These are phyloP conservation scores for Posidonia australis DNA, from an alignment of 106 monocot species.

Conservation along the genomic window DNA sequence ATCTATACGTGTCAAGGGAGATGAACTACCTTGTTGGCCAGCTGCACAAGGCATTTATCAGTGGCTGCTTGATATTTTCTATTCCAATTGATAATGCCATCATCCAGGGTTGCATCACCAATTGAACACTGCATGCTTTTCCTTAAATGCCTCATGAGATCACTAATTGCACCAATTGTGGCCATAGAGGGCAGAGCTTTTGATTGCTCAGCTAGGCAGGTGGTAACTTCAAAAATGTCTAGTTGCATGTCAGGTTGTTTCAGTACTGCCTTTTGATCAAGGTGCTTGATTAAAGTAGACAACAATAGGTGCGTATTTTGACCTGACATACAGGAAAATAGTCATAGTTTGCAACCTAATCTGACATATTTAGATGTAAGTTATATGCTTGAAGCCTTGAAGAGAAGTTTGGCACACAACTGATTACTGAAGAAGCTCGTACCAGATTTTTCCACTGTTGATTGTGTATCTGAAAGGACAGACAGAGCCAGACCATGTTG, in stretches of 20 bases:
- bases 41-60: constrained; percentile 71
- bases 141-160: constrained; percentile 72
- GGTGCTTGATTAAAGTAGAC: constrained; percentile 78
- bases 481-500: constrained; percentile 52
- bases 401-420: neutral
- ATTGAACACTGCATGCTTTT: constrained; percentile 46
- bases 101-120: constrained; percentile 15
- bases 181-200: constrained; percentile 48
- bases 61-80: constrained; percentile 39
- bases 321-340: constrained; percentile 30
- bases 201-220: constrained; percentile 45
- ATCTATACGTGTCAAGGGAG: too few relatives aligned
- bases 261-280: constrained; percentile 65
- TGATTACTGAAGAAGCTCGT: constrained; percentile 2
- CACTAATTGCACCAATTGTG: constrained; percentile 51
- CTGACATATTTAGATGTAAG: neutral
- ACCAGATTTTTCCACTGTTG: constrained; percentile 68
- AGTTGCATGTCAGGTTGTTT: constrained; percentile 68
- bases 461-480: constrained; percentile 62
- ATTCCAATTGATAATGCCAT: constrained; percentile 44
- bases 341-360: neutral
- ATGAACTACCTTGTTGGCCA: constrained; percentile 58
- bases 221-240: constrained; percentile 60
- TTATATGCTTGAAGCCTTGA: neutral
- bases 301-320: constrained; percentile 63